Conservation (phyloP, 1,284 basidiomycete genomes). For the Leccinum subspadiceum region DNA sequence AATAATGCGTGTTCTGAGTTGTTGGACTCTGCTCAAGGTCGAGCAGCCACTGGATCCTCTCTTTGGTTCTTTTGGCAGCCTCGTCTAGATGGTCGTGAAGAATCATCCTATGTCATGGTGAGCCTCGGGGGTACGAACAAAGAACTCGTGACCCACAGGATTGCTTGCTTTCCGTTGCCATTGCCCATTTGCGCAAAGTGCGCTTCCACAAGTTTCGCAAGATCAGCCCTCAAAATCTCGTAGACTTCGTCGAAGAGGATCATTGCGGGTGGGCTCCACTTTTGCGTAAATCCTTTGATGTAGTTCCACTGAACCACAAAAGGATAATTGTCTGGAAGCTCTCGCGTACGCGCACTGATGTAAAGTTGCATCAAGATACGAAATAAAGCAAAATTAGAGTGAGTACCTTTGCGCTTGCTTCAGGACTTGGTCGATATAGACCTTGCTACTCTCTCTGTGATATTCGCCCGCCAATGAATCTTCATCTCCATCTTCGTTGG, state of each 20-base stretch:
- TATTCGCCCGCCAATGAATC: constrained; percentile 22
- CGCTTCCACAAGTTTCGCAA: constrained; percentile 40
- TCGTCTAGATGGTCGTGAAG: constrained; percentile 47
- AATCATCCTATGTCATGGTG: constrained; percentile 38
- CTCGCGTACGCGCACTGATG: constrained; percentile 60
- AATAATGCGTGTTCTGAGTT: constrained; percentile 59
- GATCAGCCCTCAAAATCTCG: constrained; percentile 37
- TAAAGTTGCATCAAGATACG: background rate
- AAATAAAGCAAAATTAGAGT: background rate
- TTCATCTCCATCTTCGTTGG: constrained; percentile 35
- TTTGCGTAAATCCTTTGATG: constrained; percentile 43
- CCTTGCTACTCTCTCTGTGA: constrained; percentile 12
- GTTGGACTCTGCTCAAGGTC: constrained; percentile 52
- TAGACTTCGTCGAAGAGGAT: constrained; percentile 48
- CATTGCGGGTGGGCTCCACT: constrained; percentile 52
- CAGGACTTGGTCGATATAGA: constrained; percentile 61
- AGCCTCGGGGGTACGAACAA: background rate
- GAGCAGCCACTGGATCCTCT: constrained; percentile 52
- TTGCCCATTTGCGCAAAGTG: constrained; percentile 56
- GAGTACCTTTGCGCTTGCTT: constrained; percentile 44
- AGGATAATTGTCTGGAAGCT: constrained; percentile 64
- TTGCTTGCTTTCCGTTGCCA: constrained; percentile 49
- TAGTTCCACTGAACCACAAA: constrained; percentile 56
- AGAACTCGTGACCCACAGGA: constrained; percentile 43
- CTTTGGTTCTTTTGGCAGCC: constrained; percentile 39